Base-by-base conservation (phyloP, 331 rosid genomes). In the Quercus tomentella region DNA sequence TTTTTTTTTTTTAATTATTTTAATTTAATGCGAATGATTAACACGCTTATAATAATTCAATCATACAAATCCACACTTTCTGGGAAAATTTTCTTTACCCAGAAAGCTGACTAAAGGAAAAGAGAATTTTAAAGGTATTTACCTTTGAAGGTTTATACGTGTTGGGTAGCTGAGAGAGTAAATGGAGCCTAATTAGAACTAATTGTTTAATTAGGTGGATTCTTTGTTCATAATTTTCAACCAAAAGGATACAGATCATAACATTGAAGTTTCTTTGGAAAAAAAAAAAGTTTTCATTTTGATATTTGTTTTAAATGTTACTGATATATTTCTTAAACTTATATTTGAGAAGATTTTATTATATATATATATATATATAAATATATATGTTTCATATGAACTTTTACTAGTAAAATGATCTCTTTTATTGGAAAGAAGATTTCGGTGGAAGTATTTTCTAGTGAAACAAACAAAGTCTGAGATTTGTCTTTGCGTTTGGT, bases 141-240 rank as follows among this genome's bases (percentile, higher is more conserved):
- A 7, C 18, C 43, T 20, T 58, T 28, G 56, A 33, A 28, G 21
- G 22, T 20, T 72, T 51, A 2, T 55, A 62, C n/a, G 22, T 56
- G n/a, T 16, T 80, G 81, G 84, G 78, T 57, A 67, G 71, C 17
- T 68, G 12, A 49, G 80, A 83, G 82, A 82, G 14, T 11, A 41
- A 45, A 25, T 7, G 56, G 57, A 80, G 26, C 49, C 12, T 10
- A 30, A 22, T 18, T 70, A 20, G 41, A 75, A 52, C 63, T 57
- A 58, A 58, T 52, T 77, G 80, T 4, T 84, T 73, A 35, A 33
- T 35, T 67, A 8, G n/a, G 21, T 6, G 4, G 66, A 63, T 9
- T 21, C 75, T 74, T 28, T 55, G 25, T 76, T 85, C 63, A 4
- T 62, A 23, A 16, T 33, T 67, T 73, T 74, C 56, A 55, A 76